Conservation (phyloP, 371 early-diverging fungal genomes). For the Parasitella parasitica region DNA sequence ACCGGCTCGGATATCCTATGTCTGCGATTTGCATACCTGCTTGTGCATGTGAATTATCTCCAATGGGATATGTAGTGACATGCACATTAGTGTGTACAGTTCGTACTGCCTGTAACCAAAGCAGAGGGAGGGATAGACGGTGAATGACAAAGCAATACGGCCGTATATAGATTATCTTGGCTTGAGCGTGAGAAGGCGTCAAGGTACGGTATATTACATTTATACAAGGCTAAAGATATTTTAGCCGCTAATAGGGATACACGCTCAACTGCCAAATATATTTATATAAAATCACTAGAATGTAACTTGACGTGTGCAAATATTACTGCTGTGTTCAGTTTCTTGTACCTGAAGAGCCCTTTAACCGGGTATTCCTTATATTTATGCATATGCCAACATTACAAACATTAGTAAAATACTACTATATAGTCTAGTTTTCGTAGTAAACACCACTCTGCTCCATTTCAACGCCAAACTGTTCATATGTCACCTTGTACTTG, state of each 20-base stretch:
- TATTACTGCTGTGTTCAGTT: no score
- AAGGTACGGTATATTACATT: no score
- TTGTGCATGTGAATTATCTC: not conserved
- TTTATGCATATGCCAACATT: no score
- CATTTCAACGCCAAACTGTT: slow-evolving; percentile 69
- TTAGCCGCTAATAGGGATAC: not conserved
- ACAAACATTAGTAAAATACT: no score
- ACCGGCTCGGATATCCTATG: not conserved
- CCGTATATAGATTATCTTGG: slow-evolving; percentile 1
- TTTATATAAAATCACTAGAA: no score
- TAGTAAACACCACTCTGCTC: slow-evolving; percentile 68
- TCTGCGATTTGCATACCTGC: no score
- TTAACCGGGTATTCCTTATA: no score
- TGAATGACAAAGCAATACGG: slow-evolving; percentile 2
- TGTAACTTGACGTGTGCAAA: no score
- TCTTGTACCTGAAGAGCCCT: no score
- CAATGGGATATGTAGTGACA: no score
- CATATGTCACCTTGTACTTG: slow-evolving; percentile 69
- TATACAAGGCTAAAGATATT: not conserved
- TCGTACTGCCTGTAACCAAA: not conserved
- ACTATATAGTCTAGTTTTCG: slow-evolving; percentile 5
- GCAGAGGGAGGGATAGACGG: not conserved
- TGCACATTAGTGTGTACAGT: not conserved
- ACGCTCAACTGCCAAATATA: no score
- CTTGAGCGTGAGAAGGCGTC: slow-evolving; percentile 11